Evolutionary conservation across 345 rosid species (phyloP), one percentile per base, ranked within the genome.

Genomic region (Populus nigra): DNA sequence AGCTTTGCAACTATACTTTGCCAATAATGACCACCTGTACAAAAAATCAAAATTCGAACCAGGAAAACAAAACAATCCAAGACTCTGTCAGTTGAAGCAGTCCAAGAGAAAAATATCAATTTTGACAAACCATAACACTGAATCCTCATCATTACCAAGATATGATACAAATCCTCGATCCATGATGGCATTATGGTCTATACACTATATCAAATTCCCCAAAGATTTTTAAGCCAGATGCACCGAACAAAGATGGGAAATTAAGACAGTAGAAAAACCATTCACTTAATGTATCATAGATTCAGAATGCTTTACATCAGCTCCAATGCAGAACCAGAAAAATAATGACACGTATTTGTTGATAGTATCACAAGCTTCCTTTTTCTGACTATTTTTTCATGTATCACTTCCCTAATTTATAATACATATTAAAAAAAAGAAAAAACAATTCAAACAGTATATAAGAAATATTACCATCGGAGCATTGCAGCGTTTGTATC

Each of bases 401-500:
- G 29, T 16, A 36, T 57, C 18, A 59, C 4, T 49, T 55, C 41
- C 1, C 4, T 23, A 45, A n/a, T 43, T 41, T 55, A 22, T 36
- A 31, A 18, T 18, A 61, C 49, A 73, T 33, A 41, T 15, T 41
- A 39, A 16, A 16, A 47, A 45, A 50, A 3, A 33, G 5, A 33
- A 33, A 31, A 31, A 71, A 27, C 16, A 59, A 59, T 59, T 31
- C 55, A 55, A 72, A 39, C 68, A 63, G 39, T 49, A 57, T 65
- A 57, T 2, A 43, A 16, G 27, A 25, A 76, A 76, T 57, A 76
- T 84, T 89, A 96, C 99, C 99, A 96, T 90, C 97, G 91, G 81
- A 96, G 93, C 98, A 96, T 94, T 17, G 99, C 98, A 74, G 97
- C 92, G 87, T 96, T 96, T 63, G 98, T 96, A 74, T 96, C 99